Base-by-base conservation (phyloP, 208 protist species). In the Wallacemonas sp. region DNA sequence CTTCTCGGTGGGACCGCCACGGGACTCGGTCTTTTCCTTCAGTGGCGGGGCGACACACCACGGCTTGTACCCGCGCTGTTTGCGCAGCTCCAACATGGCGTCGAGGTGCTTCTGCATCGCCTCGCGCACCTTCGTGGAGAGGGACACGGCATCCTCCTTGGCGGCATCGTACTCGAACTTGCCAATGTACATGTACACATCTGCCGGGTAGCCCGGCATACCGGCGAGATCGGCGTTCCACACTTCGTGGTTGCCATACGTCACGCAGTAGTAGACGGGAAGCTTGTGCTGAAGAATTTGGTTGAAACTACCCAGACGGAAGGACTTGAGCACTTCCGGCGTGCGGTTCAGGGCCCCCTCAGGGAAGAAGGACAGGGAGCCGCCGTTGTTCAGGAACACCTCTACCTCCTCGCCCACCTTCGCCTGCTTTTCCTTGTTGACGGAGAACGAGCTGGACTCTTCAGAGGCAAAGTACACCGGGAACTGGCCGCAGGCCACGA, bases 381-480 rank as follows among this genome's bases (percentile, higher is more conserved):
- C 91, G 47, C 77, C 80, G 1, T 75, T 24, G 12, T 54, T 46
- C 11, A 93, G 63, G 64, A 85, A 93, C 28, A 62, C 45, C 46
- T 94, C 83, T 22, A 92, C 80, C 30, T 73, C 62, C 15, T 22
- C 76, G 15, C 73, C 70, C 5, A 97, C 86, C n/a, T 64, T 49
- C 21, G 70, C 80, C 77, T 97, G 91, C 68, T 88, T 94, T 17
- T 86, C 86, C 65, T 84, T 93, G 56, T 95, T 72, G 11, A 95
- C 84, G 1, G 77, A 75, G 66, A 94, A 95, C 36, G 72, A 80
- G 45, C 27, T 66, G 5, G 30, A 58, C 38, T 73, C 75, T 26
- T 83, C 60, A 15, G 81, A 86, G 51, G 38, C 84, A 65, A 95
- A 97, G 72, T 95, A 88, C 14, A 97, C 89, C 0, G 80, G 89